phyloP scores from a whole-genome alignment of 2,329 filamentous ascomycete genomes.

The Blastomyces emzantsi region DNA sequence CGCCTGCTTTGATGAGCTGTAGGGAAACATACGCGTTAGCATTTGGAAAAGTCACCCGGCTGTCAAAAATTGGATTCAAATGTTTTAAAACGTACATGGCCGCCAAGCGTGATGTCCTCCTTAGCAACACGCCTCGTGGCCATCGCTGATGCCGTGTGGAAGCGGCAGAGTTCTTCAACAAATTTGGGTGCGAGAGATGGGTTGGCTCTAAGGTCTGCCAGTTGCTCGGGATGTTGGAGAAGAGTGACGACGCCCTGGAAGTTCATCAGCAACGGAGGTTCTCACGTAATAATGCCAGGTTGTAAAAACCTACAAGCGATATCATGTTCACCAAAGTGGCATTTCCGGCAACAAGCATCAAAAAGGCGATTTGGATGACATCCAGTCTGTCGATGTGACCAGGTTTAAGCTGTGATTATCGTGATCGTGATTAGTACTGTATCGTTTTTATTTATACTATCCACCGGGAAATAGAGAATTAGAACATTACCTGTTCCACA shows the following conservation, averaged over 20 bases:
- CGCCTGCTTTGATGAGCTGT: conserved; percentile 34
- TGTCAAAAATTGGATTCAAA: not conserved
- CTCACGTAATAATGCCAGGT: not conserved
- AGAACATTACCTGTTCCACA: conserved; percentile 17
- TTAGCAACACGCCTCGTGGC: conserved; percentile 43
- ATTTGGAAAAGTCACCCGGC: not conserved
- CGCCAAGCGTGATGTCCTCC: conserved; percentile 39
- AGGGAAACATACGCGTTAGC: not conserved
- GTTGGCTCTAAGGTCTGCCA: conserved; percentile 35
- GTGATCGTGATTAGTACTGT: not conserved
- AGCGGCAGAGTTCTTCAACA: conserved; percentile 44
- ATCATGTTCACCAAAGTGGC: conserved; percentile 48
- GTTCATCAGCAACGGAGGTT: conserved; percentile 10
- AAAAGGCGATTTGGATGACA: conserved; percentile 41
- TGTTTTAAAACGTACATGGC: conserved; percentile 24
- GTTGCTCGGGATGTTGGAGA: conserved; percentile 37
- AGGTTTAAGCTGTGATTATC: conserved; percentile 18
- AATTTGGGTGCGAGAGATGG: conserved; percentile 33
- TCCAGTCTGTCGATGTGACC: conserved; percentile 25
- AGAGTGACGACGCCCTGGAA: conserved; percentile 38
- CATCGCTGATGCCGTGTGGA: conserved; percentile 41
- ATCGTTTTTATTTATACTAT: not conserved
- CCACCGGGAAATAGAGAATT: not conserved
- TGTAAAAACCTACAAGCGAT: conserved; percentile 27
- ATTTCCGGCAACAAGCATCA: conserved; percentile 45